Evolutionary conservation across 305 asterid genomes (phyloP).

Genomic region (Withania somnifera): DNA sequence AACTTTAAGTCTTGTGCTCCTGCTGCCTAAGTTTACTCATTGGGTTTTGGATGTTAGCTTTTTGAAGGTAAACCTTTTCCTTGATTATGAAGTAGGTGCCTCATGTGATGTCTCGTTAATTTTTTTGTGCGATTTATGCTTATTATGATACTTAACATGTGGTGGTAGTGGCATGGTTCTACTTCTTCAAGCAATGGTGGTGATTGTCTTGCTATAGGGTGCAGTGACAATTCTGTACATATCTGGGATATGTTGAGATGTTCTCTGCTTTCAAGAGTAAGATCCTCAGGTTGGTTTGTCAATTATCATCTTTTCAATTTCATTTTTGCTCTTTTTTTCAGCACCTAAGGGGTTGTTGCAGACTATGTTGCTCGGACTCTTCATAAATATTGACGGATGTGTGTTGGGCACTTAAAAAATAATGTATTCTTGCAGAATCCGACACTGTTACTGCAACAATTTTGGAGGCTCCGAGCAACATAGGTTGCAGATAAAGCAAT

Average conservation of each 20-base stretch:
- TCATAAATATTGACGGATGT: too few species aligned
- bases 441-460: too few species aligned
- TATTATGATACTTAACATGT: not conserved
- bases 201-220: conserved; percentile 60
- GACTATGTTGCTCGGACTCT: too few species aligned
- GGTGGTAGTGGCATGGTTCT: conserved; percentile 10
- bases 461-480: too few species aligned
- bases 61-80: conserved; percentile 35
- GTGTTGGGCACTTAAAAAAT: too few species aligned
- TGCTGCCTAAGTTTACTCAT: conserved; percentile 58
- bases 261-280: conserved; percentile 40
- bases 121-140: not conserved
- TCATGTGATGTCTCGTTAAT: not conserved
- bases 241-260: conserved; percentile 53
- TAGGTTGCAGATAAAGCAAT: too few species aligned
- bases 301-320: not conserved
- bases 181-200: conserved; percentile 20
- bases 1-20: conserved; percentile 32
- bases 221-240: conserved; percentile 66
- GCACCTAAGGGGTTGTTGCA: not conserved
- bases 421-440: too few species aligned
- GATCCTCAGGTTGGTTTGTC: conserved; percentile 42
- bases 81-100: not conserved
- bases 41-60: conserved; percentile 86
- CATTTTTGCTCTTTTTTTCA: not conserved